Base-by-base conservation (phyloP, 331 rosid genomes). In the Malus hybrid region DNA sequence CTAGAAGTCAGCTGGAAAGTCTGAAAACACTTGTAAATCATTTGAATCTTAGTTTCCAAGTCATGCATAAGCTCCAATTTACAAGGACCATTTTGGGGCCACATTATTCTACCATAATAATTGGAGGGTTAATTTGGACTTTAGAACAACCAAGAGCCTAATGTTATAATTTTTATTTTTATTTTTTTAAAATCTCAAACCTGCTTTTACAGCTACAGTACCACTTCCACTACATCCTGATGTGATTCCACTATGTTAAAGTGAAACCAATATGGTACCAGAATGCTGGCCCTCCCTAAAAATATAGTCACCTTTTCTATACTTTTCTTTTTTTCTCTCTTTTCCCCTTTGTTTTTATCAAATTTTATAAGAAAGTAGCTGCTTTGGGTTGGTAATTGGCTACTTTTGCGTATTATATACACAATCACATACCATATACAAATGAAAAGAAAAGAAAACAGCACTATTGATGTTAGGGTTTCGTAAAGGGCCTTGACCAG, bases 211-310 rank as follows among this genome's bases (percentile, higher is more conserved):
- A 72, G 75, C 74, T 68, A 69, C 69, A 33, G 36, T 67, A 24
- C 33, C 72, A 60, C 79, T 54, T 54, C 75, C 75, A 81, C 64
- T 70, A 62, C 32, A 80, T 81, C 70, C 73, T 69, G 65, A 77
- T 75, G 77, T 85, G 84, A 82, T 75, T 82, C 89, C 93, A 85
- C 90, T 81, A 32, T 14, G 73, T 84, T 71, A 82, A 60, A 74
- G 71, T 67, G 79, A 83, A 84, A 39, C 77, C 15, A 72, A 3
- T 4, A 65, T 7, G 62, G 22, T 57, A 69, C 73, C 65, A 28
- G 60, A 71, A 61, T 29, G 87, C 82, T 80, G 86, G 77, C 76
- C 79, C 79, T 75, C 85, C 52, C 63, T 31, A 7, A 29, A 83
- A 80, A 83, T 77, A 73, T 74, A 79, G 83, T 70, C 46, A 59